Evolutionary conservation across 2,329 filamentous ascomycete genomes (phyloP).

Genomic region (Clonostachys sp.): DNA sequence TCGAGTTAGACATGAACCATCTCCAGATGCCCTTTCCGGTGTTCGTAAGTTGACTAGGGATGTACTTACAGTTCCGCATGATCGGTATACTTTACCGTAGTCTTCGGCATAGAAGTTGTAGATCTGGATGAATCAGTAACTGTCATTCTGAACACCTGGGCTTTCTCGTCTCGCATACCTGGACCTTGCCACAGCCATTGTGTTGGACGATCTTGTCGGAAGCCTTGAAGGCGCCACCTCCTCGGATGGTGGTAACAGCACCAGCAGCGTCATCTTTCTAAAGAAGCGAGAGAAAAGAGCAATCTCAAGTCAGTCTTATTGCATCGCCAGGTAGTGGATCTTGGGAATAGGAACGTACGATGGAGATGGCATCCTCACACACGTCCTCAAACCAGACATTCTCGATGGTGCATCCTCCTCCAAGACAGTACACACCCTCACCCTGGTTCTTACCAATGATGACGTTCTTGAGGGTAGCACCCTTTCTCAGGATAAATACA

Average conservation of each 20-base stretch:
- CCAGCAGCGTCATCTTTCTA: conserved; percentile 11
- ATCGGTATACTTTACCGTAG: conserved; percentile 43
- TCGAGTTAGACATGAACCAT: too few relatives aligned
- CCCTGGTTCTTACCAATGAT: conserved; percentile 12
- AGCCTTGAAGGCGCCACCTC: conserved; percentile 28
- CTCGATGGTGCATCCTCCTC: conserved; percentile 14
- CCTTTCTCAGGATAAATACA: conserved; percentile 8
- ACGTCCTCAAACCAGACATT: conserved; percentile 16
- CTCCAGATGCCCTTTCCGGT: too few relatives aligned
- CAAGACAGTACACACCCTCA: conserved; percentile 17
- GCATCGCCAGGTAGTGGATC: neutral
- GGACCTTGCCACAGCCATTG: conserved; percentile 32
- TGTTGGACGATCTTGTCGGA: conserved; percentile 34
- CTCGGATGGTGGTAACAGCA: conserved; percentile 20
- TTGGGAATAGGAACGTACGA: conserved; percentile 3
- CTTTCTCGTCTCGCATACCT: conserved; percentile 6
- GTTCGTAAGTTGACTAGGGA: too few relatives aligned
- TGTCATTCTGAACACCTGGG: neutral
- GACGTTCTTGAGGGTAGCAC: conserved; percentile 10
- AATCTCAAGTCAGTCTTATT: neutral
- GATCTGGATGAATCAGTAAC: conserved; percentile 5
- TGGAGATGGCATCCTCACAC: conserved; percentile 14
- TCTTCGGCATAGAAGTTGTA: conserved; percentile 15
- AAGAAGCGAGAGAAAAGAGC: neutral
- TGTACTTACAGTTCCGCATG: conserved; percentile 29